Evolutionary conservation across 495 filamentous ascomycete species (phyloP).

Genomic region (Cairneyella variabilis): DNA sequence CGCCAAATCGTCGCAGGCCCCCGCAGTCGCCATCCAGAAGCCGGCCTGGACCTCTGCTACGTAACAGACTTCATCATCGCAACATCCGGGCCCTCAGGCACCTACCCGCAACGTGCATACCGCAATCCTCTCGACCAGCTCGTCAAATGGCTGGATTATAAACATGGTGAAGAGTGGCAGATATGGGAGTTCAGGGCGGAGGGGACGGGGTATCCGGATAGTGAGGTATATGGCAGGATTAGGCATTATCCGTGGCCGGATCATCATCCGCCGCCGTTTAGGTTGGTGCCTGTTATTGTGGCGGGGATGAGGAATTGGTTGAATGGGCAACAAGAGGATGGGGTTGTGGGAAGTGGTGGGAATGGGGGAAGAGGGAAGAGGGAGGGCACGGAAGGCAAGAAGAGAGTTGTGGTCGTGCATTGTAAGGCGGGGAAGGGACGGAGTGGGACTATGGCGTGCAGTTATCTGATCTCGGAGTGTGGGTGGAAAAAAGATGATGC

Average conservation of each 20-base stretch:
- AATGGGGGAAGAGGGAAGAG: constrained; percentile 18
- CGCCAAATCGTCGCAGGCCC: constrained; percentile 69
- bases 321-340: constrained; percentile 48
- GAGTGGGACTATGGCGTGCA: constrained; percentile 82
- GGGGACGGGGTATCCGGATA: constrained; percentile 90
- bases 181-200: constrained; percentile 98
- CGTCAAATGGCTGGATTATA: constrained; percentile 78
- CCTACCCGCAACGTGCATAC: constrained; percentile 86
- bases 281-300: constrained; percentile 80
- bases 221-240: constrained; percentile 77
- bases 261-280: constrained; percentile 94
- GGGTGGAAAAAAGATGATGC: constrained; percentile 81
- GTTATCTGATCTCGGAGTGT: constrained; percentile 85
- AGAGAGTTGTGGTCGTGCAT: constrained; percentile 81
- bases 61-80: constrained; percentile 74
- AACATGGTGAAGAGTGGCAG: constrained; percentile 78
- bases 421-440: constrained; percentile 97
- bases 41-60: constrained; percentile 92
- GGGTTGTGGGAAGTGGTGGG: constrained; percentile 25
- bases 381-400: constrained; percentile 22
- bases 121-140: constrained; percentile 85
- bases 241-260: constrained; percentile 95
- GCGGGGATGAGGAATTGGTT: constrained; percentile 88
- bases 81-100: constrained; percentile 79
- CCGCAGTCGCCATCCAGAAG: constrained; percentile 74